Evolutionary conservation across 129 eudicot genomes (phyloP), one percentile per base, ranked within the genome.

Genomic region (Mikania micrantha): DNA sequence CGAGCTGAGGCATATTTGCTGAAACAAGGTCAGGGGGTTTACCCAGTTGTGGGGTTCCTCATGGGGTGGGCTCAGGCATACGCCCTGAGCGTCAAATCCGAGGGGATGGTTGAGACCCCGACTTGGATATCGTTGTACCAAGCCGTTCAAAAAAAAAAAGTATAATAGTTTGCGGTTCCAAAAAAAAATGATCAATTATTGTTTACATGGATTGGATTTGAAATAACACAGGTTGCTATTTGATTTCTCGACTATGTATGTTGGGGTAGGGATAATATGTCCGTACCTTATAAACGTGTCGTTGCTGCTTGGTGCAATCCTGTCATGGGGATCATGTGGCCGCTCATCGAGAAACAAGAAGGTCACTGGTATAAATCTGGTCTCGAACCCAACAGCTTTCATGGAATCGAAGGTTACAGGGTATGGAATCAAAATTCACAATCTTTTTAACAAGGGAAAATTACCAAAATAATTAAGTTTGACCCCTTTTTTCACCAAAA

Each of bases 251-350:
- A 64, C 85, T 0, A 80, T 83, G 75, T 85, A 82, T 39, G 88
- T 85, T 71, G 92, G 92, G 56, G 88, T 85, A 41, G 92, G 88
- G 25, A 85, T 85, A 88, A 82, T 85, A 59, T 82, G 88, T 41
- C 88, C 92, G 35, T 64, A 80, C 81, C 69, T 82, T 81, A 81
- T 85, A 17, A 85, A 82, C 45, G 40, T 82, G 7, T 85, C 92
- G 0, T 64, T 85, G 62, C 78, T 85, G 9, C n/a, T 85, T 44
- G 92, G 92, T 12, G 81, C 85, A 44, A 80, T 82, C 29, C 25
- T 85, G 15, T 85, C 92, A 66, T 85, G 88, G 92, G 85, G 13
- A 77, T 85, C 58, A 42, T 85, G 83, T 85, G 92, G 92, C 92
- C 92, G 0, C 19, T 60, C 5, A 83, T 85, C 20, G 84, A 82